Evolutionary conservation across 2,329 filamentous ascomycete genomes (phyloP).

Genomic region (Lecanicillium sp.): DNA sequence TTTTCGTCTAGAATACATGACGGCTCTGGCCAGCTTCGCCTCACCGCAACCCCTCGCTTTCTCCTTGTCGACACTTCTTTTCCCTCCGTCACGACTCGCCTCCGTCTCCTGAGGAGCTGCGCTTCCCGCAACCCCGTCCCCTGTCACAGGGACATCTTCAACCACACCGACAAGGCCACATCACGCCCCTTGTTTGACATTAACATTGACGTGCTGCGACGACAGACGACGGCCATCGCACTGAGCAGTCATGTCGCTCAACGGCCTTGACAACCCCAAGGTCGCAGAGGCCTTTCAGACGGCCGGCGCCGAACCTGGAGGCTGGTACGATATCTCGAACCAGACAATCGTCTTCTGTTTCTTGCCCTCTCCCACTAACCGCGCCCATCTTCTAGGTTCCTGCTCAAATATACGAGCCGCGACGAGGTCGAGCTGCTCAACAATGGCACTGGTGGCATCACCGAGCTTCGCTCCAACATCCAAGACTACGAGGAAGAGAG

Average conservation of each 20-base stretch:
- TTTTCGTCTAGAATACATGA: conserved; percentile 2
- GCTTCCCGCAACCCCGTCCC: too few relatives aligned
- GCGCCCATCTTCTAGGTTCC: conserved; percentile 59
- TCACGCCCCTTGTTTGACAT: too few relatives aligned
- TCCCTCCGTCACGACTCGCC: too few relatives aligned
- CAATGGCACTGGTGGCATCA: conserved; percentile 73
- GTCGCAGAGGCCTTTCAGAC: conserved; percentile 81
- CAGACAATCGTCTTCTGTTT: background rate
- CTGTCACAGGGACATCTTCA: too few relatives aligned
- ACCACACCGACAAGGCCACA: too few relatives aligned
- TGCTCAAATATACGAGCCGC: conserved; percentile 83
- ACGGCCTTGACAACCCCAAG: conserved; percentile 78
- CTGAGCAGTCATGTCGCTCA: conserved; percentile 70
- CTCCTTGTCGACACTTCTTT: background rate
- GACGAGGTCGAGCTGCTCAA: conserved; percentile 79
- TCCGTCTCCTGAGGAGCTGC: too few relatives aligned
- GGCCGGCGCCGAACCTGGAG: conserved; percentile 75
- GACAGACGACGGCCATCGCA: background rate
- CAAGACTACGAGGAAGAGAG: conserved; percentile 75
- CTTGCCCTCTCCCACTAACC: conserved; percentile 14
- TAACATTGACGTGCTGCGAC: too few relatives aligned
- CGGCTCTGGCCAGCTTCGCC: background rate
- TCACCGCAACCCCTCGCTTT: background rate
- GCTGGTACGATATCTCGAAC: conserved; percentile 63
- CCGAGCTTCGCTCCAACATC: conserved; percentile 74